Percentiles rank a stretch among this genome's conserved stretches.
phyloP scores from a whole-genome alignment of 2,329 filamentous ascomycete genomes.

The Tolypocladium endophyticum region DNA sequence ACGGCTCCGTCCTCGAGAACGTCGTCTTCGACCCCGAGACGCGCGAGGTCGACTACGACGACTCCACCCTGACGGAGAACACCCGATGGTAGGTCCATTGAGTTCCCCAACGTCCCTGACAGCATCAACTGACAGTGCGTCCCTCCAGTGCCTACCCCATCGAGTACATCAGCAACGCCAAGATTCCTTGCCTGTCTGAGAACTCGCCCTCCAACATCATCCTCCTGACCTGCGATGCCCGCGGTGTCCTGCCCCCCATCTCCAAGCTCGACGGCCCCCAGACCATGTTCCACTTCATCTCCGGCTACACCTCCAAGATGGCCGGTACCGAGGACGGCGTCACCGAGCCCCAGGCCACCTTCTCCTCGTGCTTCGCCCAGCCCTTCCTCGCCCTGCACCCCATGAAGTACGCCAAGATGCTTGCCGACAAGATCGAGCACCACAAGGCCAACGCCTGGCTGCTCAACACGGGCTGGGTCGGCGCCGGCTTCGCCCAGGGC shows the following conservation, averaged over 20 bases:
- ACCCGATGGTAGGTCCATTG: constrained; percentile 57
- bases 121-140: constrained; percentile 12
- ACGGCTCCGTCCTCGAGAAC: constrained; percentile 96
- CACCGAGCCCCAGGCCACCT: constrained; percentile 94
- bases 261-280: constrained; percentile 90
- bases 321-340: constrained; percentile 96
- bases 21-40: constrained; percentile 91
- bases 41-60: constrained; percentile 90
- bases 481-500: constrained; percentile 79
- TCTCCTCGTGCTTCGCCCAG: constrained; percentile 98
- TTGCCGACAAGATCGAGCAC: constrained; percentile 92
- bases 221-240: constrained; percentile 93
- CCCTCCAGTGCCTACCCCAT: constrained; percentile 75
- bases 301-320: constrained; percentile 99
- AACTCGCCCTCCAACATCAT: constrained; percentile 96
- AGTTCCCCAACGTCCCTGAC: constrained; percentile 6
- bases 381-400: constrained; percentile 98
- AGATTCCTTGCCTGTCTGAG: constrained; percentile 85
- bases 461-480: constrained; percentile 96
- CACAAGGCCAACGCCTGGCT: constrained; percentile 97
- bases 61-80: constrained; percentile 92
- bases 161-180: constrained; percentile 97
- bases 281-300: constrained; percentile 99
- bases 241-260: constrained; percentile 93
- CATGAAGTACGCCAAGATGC: constrained; percentile 98